Base-by-base conservation (phyloP, 768 basidiomycete genomes). In the Obba rivulosa region DNA sequence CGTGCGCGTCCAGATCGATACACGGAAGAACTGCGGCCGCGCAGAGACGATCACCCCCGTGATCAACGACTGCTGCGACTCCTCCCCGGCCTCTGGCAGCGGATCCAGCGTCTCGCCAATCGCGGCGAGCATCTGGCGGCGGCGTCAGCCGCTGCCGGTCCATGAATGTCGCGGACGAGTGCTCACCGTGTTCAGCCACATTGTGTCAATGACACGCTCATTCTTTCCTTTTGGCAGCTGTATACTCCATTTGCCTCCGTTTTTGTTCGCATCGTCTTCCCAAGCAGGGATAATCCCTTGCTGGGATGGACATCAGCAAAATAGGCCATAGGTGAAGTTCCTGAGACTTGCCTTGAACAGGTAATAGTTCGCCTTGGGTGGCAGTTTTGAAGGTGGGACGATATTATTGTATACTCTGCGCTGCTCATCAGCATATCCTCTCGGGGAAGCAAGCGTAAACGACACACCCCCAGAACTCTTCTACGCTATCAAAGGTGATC, bases 31-130 rank as follows among this genome's bases (percentile, higher is more conserved):
- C 67, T 87, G 84, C 49, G 91, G 92, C 56, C 96, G 86, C 38
- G 90, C 85, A 4, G 91, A 94, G 40, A 97, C 86, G 59, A 99
- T 98, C n/a, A 62, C 63, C 18, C 62, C 60, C 3, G 61, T 64
- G 57, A 87, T 85, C 56, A 91, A 72, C 34, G 84, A 82, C 55
- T 75, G 73, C 8, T 72, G 71, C 35, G 70, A 73, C 16, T 66
- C 66, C 39, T 69, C 76, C 53, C 64, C 64, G 17, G 59, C 67
- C 55, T 72, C 78, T 40, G 69, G 60, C 46, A 83, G 79, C 14
- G 94, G 92, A 68, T 98, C 96, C 66, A 96, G 97, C 0, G 93
- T 99, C 71, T 99, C 96, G 45, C 96, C 96, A 56, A 99, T 99
- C 39, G 95, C 96, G 51, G 96, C 96, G 50, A 99, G 83, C 95